Evolutionary conservation across 2,329 filamentous ascomycete species (phyloP).

Genomic region (Endoconidiophora polonica): DNA sequence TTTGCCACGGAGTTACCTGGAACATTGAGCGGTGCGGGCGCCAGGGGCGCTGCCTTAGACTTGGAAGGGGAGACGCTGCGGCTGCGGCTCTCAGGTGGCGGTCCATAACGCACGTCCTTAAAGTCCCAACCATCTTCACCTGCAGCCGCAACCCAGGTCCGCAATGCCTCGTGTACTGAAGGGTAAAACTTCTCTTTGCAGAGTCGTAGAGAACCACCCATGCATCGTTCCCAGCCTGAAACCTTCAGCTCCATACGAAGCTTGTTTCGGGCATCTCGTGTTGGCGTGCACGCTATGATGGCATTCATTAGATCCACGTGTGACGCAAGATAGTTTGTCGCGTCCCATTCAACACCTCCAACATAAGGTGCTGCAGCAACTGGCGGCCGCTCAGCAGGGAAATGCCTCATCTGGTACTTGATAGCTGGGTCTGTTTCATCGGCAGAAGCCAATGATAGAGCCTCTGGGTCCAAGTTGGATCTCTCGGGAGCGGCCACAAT

Average conservation of each 20-base stretch:
- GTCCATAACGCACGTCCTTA: conserved; percentile 61
- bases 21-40: conserved; percentile 5
- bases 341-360: conserved; percentile 95
- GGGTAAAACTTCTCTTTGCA: conserved; percentile 98
- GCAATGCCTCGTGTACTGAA: conserved; percentile 72
- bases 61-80: conserved; percentile 12
- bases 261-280: conserved; percentile 50
- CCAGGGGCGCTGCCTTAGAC: conserved; percentile 7
- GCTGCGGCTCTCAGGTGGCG: conserved; percentile 23
- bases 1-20: not conserved
- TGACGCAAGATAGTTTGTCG: conserved; percentile 85
- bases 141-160: conserved; percentile 80
- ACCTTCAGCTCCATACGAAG: conserved; percentile 64
- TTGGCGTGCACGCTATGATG: conserved; percentile 65
- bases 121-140: conserved; percentile 79
- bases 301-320: conserved; percentile 90
- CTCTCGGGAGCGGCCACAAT: conserved; percentile 50
- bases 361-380: conserved; percentile 92
- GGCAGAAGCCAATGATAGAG: conserved; percentile 20
- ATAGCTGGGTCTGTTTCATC: conserved; percentile 19
- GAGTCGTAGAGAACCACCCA: conserved; percentile 68
- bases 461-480: conserved; percentile 10
- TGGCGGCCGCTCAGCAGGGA: conserved; percentile 72
- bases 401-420: conserved; percentile 51
- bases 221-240: conserved; percentile 79